Conservation (phyloP, 192 early-diverging fungal genomes). For the Thoreauomyces humboldtii region DNA sequence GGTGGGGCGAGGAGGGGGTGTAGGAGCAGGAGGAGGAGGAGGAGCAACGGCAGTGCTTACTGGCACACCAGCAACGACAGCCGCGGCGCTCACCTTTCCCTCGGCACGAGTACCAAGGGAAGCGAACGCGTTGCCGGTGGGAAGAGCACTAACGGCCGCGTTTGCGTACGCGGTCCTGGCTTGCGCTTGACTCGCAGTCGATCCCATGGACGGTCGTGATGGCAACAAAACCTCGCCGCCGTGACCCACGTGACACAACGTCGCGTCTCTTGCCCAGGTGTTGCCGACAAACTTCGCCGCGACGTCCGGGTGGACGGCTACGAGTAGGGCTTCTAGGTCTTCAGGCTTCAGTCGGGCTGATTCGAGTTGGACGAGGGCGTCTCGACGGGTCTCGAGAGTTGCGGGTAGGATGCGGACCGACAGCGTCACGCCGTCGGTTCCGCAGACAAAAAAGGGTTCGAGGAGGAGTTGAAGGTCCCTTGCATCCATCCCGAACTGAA, state of each 20-base stretch:
- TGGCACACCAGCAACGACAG: neutral
- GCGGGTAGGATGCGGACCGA: slow-evolving; percentile 9
- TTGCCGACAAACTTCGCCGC: slow-evolving; percentile 25
- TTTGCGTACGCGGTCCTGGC: neutral
- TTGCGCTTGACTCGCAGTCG: neutral
- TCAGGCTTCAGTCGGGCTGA: neutral
- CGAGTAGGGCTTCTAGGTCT: slow-evolving; percentile 14
- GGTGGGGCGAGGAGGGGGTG: neutral
- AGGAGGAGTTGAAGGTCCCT: slow-evolving; percentile 28
- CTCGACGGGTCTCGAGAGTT: neutral
- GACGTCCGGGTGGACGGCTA: slow-evolving; percentile 6
- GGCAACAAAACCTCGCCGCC: slow-evolving; percentile 7
- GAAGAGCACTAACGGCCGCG: neutral
- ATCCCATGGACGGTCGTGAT: neutral
- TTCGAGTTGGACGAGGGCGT: neutral
- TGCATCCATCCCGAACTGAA: slow-evolving; percentile 27
- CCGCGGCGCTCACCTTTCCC: no score
- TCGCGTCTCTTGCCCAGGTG: slow-evolving; percentile 28
- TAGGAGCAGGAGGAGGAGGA: neutral
- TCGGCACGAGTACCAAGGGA: no score
- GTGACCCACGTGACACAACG: neutral
- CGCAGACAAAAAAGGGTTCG: slow-evolving; percentile 26
- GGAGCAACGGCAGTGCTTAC: neutral
- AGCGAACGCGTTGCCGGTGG: neutral
- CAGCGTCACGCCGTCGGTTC: neutral